Base-by-base conservation (phyloP, 1,139 yeast species). In the Candida glucosophila region DNA sequence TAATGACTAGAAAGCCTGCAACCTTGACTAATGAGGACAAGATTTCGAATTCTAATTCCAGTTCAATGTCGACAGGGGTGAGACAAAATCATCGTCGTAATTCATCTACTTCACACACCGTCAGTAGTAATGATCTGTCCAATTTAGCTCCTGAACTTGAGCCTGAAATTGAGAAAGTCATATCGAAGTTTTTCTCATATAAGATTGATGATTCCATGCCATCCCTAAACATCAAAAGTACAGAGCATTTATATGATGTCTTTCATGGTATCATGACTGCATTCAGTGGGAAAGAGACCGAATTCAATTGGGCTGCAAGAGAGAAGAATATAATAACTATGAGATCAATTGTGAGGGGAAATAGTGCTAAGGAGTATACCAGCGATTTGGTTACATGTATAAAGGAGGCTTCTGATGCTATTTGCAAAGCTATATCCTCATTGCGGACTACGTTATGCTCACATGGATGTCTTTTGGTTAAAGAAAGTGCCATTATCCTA, bases 221-320 rank as follows among this genome's bases (percentile, higher is more conserved):
- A 6, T 30, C 51, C 0, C 22, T 40, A 4, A 33, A 51, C 19
- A 33, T 52, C 3, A 19, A 25, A 3, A 34, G 32, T 23, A 26
- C 36, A 2, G 44, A 47, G 6, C 36, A 37, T 2, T 32, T 61
- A 14, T 30, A 36, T 19, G 31, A 29, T 9, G 31, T 36, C 5
- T 27, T 49, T 7, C 35, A 40, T 8, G 44, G 42, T 2, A 33
- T 53, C 19, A 14, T 33, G 2, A 49, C 56, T 1, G 49, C 50
- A 10, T 83, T 90, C 43, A 67, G 65, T n/a, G 78, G 77, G 2
- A 85, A 78, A 41, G 98, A 92, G 49, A 79, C 94, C 0, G 98
- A 92, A 44, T 67, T 66, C 33, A 90, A 90, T 44, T 90, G 99
- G 99, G 55, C 63, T 14, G 41, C 47, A 1, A 65, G 99, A 42